Evolutionary conservation across 2,329 filamentous ascomycete genomes (phyloP).

Genomic region (Fusarium fujikuroi): DNA sequence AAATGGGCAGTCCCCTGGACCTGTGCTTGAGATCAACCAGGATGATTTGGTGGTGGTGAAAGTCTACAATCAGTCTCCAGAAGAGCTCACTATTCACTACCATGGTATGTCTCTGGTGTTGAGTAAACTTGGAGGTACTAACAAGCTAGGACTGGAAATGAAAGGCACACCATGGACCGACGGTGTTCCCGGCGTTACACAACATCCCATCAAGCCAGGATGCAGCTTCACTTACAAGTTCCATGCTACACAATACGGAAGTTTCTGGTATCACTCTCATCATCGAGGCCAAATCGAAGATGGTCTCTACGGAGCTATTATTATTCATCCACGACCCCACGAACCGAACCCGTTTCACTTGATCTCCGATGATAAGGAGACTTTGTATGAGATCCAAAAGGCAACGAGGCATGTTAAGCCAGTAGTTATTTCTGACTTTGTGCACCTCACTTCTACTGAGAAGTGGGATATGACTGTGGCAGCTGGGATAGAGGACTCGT

Average conservation of each 20-base stretch:
- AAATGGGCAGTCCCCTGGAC: conserved; percentile 72
- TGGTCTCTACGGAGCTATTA: conserved; percentile 67
- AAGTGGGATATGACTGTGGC: conserved; percentile 56
- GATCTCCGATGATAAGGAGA: conserved; percentile 53
- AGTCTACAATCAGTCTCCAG: conserved; percentile 59
- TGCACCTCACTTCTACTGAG: conserved; percentile 62
- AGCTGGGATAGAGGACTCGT: conserved; percentile 61
- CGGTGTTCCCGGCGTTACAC: conserved; percentile 67
- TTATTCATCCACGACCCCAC: conserved; percentile 55
- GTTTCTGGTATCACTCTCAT: conserved; percentile 72
- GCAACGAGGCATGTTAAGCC: conserved; percentile 61
- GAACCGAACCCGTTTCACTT: conserved; percentile 59
- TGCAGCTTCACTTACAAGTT: conserved; percentile 63
- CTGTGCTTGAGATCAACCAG: conserved; percentile 63
- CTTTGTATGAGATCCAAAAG: conserved; percentile 55
- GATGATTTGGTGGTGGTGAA: conserved; percentile 60
- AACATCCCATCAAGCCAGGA: conserved; percentile 61
- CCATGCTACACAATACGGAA: conserved; percentile 66
- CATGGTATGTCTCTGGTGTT: conserved; percentile 52
- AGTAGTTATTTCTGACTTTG: conserved; percentile 67
- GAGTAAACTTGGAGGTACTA: neutral
- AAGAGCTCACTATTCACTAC: conserved; percentile 61
- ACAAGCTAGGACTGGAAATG: conserved; percentile 59
- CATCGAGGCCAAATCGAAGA: conserved; percentile 66
- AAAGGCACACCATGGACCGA: conserved; percentile 67